These are phyloP conservation scores for Evernia prunastri DNA, from an alignment of 495 filamentous ascomycete genomes.

Conservation along the genomic window DNA sequence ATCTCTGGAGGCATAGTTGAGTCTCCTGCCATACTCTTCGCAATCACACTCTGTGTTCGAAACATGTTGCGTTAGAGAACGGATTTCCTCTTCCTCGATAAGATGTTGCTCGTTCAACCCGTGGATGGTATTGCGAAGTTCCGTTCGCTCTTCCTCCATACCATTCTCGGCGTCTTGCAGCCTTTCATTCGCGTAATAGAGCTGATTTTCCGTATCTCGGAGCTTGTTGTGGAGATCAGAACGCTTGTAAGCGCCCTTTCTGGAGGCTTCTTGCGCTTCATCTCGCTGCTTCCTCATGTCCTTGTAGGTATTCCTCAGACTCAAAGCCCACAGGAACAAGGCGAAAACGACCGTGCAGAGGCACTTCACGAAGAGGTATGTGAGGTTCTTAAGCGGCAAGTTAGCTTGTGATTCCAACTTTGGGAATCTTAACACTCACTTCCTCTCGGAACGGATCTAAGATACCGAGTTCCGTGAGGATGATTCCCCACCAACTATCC, in stretches of 20 bases:
- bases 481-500: neutral
- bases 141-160: neutral
- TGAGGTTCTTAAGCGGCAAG: neutral
- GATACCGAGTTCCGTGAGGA: neutral
- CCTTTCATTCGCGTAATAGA: neutral
- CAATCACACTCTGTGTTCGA: neutral
- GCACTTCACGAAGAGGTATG: neutral
- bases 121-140: neutral
- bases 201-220: neutral
- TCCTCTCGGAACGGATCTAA: conserved; percentile 1
- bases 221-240: neutral
- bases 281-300: neutral
- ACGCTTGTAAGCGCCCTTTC: neutral
- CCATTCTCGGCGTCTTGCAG: neutral
- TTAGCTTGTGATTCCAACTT: neutral
- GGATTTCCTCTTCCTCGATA: neutral
- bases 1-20: neutral
- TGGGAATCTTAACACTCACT: neutral
- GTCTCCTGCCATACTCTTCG: neutral
- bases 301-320: neutral
- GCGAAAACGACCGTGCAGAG: neutral
- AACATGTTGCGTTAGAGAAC: neutral
- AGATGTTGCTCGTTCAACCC: neutral
- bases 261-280: neutral
- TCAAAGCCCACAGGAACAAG: neutral